Percentiles rank a stretch among this genome's conserved stretches.
phyloP scores from a whole-genome alignment of 2,329 filamentous ascomycete species.

The Monascus ruber region DNA sequence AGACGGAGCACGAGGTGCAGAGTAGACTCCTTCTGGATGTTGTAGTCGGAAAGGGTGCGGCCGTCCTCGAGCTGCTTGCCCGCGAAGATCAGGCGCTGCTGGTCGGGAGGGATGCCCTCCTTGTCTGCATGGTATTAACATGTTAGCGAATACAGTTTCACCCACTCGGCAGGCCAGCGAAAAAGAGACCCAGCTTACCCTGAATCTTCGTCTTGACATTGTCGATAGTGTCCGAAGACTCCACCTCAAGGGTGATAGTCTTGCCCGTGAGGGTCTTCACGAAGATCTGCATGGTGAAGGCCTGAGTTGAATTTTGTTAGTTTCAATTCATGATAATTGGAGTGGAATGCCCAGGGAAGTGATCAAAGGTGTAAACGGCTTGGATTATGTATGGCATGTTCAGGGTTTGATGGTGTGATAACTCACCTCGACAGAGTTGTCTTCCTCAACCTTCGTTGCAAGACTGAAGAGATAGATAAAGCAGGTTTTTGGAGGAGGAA shows the following conservation, averaged over 20 bases:
- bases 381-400: background rate
- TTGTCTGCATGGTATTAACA: slow-evolving; percentile 61
- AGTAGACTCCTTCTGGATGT: slow-evolving; percentile 99
- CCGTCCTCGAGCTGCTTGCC: slow-evolving; percentile 99
- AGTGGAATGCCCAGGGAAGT: background rate
- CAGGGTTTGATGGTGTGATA: slow-evolving; percentile 2
- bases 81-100: slow-evolving; percentile 99
- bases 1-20: slow-evolving; percentile 97
- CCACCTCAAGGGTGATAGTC: slow-evolving; percentile 99
- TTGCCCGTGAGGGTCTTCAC: slow-evolving; percentile 81
- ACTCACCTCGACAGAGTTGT: slow-evolving; percentile 49
- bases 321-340: background rate
- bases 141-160: slow-evolving; percentile 8
- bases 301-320: slow-evolving; percentile 17
- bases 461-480: slow-evolving; percentile 12
- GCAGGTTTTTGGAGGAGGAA: slow-evolving; percentile 14
- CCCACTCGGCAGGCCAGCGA: background rate
- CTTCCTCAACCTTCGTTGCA: slow-evolving; percentile 46
- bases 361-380: background rate
- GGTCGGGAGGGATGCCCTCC: slow-evolving; percentile 98
- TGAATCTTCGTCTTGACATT: slow-evolving; percentile 99
- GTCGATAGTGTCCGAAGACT: slow-evolving; percentile 99
- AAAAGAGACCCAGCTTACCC: slow-evolving; percentile 34
- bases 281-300: slow-evolving; percentile 44
- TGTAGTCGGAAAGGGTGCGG: slow-evolving; percentile 98